Conservation (phyloP, 2,329 filamentous ascomycete genomes). For the Madurella mycetomatis region DNA sequence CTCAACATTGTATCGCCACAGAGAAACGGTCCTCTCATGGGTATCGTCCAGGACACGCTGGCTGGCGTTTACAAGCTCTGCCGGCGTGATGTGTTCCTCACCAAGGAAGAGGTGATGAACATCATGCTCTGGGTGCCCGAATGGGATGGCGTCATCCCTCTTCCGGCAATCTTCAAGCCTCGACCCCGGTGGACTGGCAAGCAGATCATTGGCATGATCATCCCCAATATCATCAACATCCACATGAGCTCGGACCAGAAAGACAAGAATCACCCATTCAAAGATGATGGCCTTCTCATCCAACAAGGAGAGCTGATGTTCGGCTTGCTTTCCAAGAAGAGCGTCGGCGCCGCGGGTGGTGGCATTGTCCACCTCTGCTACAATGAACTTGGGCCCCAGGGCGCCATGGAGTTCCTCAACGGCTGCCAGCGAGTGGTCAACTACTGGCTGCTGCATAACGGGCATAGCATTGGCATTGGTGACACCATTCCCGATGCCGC, state of each 20-base stretch:
- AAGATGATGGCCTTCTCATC: conserved; percentile 76
- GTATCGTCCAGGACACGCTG: conserved; percentile 97
- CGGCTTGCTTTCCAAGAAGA: conserved; percentile 89
- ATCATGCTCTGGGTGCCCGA: conserved; percentile 95
- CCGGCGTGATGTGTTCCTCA: conserved; percentile 84
- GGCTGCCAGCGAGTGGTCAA: conserved; percentile 91
- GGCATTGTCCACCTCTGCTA: conserved; percentile 95
- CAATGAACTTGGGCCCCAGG: conserved; percentile 84
- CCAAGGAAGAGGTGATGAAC: conserved; percentile 91
- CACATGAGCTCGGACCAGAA: conserved; percentile 59
- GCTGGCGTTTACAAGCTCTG: conserved; percentile 97
- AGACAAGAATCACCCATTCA: conserved; percentile 56
- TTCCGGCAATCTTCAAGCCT: conserved; percentile 90
- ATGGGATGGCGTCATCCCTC: conserved; percentile 93
- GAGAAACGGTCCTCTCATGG: conserved; percentile 95
- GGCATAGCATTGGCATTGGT: conserved; percentile 97
- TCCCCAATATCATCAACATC: conserved; percentile 81
- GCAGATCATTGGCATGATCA: conserved; percentile 90
- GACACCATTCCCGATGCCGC: conserved; percentile 88
- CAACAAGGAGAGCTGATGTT: conserved; percentile 86
- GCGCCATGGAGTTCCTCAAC: conserved; percentile 92
- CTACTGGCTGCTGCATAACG: conserved; percentile 95
- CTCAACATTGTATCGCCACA: conserved; percentile 98
- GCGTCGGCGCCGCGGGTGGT: conserved; percentile 80
- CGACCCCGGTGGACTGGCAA: conserved; percentile 95